Conservation (phyloP, 257 asterid species). For the Fraxinus pennsylvanica region DNA sequence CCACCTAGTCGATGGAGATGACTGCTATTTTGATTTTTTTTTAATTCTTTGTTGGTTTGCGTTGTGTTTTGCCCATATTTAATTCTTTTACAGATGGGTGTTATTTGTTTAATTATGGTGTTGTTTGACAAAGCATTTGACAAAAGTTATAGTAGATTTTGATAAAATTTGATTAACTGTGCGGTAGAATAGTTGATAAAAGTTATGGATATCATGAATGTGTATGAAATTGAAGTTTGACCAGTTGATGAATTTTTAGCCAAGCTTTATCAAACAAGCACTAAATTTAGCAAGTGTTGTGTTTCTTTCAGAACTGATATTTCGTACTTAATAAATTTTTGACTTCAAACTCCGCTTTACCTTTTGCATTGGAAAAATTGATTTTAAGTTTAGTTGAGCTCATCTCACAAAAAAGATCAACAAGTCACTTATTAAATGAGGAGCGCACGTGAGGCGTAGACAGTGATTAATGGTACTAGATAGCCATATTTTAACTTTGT, state of each 20-base stretch:
- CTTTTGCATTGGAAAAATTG: background rate
- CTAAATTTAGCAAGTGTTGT: background rate
- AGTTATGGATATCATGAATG: no score
- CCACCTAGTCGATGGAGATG: background rate
- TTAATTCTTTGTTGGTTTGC: background rate
- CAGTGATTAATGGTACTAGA: constrained; percentile 1
- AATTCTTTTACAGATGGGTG: background rate
- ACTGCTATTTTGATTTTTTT: background rate
- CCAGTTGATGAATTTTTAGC: no score
- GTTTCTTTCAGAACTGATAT: background rate
- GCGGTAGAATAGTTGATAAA: no score
- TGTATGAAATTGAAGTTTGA: no score
- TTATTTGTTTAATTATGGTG: background rate
- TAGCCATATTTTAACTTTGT: background rate
- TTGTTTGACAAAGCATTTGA: no score
- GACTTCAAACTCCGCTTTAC: background rate
- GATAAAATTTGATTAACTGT: no score
- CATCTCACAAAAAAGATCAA: background rate
- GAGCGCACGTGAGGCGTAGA: background rate
- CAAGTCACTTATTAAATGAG: background rate
- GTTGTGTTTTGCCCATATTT: background rate
- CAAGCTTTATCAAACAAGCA: no score
- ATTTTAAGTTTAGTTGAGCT: background rate
- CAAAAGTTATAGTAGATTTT: no score
- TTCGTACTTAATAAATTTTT: background rate